These are phyloP conservation scores for Eucalyptus pauciflora DNA, from an alignment of 345 rosid genomes.

Conservation along the genomic window DNA sequence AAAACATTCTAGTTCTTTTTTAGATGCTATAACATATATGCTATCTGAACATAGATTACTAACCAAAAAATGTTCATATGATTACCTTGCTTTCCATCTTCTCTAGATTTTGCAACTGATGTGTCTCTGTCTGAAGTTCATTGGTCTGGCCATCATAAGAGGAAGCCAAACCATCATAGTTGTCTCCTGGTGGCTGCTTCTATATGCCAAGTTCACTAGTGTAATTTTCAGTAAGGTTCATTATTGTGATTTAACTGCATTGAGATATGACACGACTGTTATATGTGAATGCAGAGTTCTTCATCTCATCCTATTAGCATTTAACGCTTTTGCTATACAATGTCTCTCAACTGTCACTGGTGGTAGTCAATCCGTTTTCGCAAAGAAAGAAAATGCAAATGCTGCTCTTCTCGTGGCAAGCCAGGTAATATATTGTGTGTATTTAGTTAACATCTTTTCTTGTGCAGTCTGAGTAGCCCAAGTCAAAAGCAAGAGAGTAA, in stretches of 20 bases:
- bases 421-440: constrained; percentile 31
- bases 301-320: constrained; percentile 55
- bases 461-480: not conserved
- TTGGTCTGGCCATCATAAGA: not conserved
- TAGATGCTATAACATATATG: not conserved
- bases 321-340: constrained; percentile 44
- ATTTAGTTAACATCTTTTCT: not conserved
- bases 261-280: not conserved
- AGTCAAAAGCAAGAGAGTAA: not conserved
- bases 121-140: not conserved
- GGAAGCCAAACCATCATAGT: not conserved
- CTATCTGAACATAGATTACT: not conserved
- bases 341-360: constrained; percentile 44
- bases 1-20: not conserved
- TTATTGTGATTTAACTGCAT: not conserved
- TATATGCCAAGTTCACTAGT: not conserved
- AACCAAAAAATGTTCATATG: not conserved
- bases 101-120: not conserved
- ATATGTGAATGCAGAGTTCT: constrained; percentile 30
- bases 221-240: not conserved
- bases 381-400: constrained; percentile 48
- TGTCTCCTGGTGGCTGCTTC: not conserved
- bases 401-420: constrained; percentile 75
- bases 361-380: constrained; percentile 28
- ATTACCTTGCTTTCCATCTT: not conserved